Evolutionary conservation across 306 rosid genomes (phyloP).

Genomic region (Luffa aegyptiaca): DNA sequence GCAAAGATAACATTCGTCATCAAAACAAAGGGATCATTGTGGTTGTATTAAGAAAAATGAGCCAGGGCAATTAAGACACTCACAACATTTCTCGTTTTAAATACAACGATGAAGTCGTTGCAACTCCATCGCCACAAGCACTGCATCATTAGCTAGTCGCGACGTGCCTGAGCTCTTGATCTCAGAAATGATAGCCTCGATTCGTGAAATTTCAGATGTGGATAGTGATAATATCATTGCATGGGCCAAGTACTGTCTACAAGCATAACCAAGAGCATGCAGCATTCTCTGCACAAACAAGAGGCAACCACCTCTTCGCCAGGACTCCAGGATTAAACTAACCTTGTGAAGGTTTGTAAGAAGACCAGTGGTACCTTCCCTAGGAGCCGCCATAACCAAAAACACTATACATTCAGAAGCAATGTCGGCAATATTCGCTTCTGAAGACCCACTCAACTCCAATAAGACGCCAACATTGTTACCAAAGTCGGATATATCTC

Average conservation of each 20-base stretch:
- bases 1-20: background rate
- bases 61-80: background rate
- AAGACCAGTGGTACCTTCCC: conserved; percentile 85
- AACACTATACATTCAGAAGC: conserved; percentile 81
- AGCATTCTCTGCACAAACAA: conserved; percentile 57
- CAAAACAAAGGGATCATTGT: background rate
- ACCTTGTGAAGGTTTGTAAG: conserved; percentile 80
- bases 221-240: conserved; percentile 91
- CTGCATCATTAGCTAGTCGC: conserved; percentile 53
- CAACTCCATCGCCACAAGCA: conserved; percentile 67
- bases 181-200: conserved; percentile 61
- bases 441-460: conserved; percentile 49
- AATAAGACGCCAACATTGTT: conserved; percentile 65
- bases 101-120: conserved; percentile 76
- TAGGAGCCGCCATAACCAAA: conserved; percentile 79
- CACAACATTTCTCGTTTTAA: conserved; percentile 23
- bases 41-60: background rate
- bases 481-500: conserved; percentile 80
- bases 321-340: conserved; percentile 57
- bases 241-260: conserved; percentile 65
- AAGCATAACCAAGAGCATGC: conserved; percentile 74
- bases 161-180: conserved; percentile 58
- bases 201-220: conserved; percentile 59
- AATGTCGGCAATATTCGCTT: conserved; percentile 45
- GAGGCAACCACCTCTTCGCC: conserved; percentile 44